Evolutionary conservation across 2,329 filamentous ascomycete genomes (phyloP).

Genomic region (Talaromyces sp.): DNA sequence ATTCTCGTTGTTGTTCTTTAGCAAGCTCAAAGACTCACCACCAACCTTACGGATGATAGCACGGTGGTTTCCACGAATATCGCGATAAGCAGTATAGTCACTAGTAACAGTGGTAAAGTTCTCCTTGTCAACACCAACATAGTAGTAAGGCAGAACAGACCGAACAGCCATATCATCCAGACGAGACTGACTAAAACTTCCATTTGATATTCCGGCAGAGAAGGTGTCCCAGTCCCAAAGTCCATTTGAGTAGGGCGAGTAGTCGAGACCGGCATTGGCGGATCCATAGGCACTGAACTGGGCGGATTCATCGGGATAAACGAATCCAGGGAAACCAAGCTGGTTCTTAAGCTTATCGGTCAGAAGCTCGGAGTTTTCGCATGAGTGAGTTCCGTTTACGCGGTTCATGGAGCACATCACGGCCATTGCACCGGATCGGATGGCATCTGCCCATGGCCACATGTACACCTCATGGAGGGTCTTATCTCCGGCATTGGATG

Average conservation of each 20-base stretch:
- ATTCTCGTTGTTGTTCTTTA: conserved; percentile 51
- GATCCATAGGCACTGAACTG: conserved; percentile 44
- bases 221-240: conserved; percentile 43
- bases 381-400: conserved; percentile 53
- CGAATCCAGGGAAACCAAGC: conserved; percentile 54
- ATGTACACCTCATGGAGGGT: conserved; percentile 75
- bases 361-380: conserved; percentile 51
- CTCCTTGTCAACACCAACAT: conserved; percentile 44
- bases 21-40: conserved; percentile 76
- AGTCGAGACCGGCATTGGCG: conserved; percentile 6
- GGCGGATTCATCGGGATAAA: conserved; percentile 50
- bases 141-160: conserved; percentile 52
- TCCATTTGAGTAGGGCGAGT: not conserved
- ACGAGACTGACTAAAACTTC: conserved; percentile 42
- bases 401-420: conserved; percentile 50
- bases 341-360: conserved; percentile 55
- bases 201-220: conserved; percentile 41
- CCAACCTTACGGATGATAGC: conserved; percentile 70
- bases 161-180: conserved; percentile 52
- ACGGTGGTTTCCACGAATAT: conserved; percentile 72
- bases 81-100: conserved; percentile 31
- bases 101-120: conserved; percentile 21
- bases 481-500: conserved; percentile 66
- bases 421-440: conserved; percentile 63
- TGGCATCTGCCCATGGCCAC: conserved; percentile 75